phyloP scores from a whole-genome alignment of 495 filamentous ascomycete species.

The Xylaria nigripes region DNA sequence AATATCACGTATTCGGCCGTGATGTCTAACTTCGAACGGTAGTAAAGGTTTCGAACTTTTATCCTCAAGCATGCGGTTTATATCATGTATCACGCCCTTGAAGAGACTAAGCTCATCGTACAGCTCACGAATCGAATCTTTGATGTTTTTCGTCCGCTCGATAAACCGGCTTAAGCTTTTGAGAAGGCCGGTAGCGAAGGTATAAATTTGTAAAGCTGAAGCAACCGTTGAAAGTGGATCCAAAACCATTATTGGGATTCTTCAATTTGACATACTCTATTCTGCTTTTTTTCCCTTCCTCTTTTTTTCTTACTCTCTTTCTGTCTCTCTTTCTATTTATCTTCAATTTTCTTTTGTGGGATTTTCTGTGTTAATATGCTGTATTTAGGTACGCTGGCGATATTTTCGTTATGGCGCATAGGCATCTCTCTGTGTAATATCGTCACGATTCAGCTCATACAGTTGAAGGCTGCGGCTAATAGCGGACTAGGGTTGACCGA shows the following conservation, averaged over 20 bases:
- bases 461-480: not conserved
- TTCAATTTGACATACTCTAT: no score
- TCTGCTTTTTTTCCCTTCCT: no score
- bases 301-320: no score
- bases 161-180: constrained; percentile 16
- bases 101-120: constrained; percentile 16
- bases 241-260: no score
- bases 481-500: not conserved
- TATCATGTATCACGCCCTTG: constrained; percentile 1
- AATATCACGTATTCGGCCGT: constrained; percentile 14
- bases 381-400: not conserved
- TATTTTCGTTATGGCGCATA: not conserved
- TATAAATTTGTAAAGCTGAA: constrained; percentile 9
- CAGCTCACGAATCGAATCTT: constrained; percentile 12
- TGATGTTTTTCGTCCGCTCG: constrained; percentile 9
- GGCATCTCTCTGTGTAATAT: not conserved
- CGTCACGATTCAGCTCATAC: not conserved
- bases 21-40: constrained; percentile 17
- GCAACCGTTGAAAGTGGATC: constrained; percentile 11
- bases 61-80: constrained; percentile 8
- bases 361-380: not conserved
- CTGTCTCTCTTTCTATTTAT: no score
- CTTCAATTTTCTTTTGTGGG: not conserved
- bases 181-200: constrained; percentile 1
- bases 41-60: constrained; percentile 8